Base-by-base conservation (phyloP, 768 basidiomycete species). In the Suillus occidentalis region DNA sequence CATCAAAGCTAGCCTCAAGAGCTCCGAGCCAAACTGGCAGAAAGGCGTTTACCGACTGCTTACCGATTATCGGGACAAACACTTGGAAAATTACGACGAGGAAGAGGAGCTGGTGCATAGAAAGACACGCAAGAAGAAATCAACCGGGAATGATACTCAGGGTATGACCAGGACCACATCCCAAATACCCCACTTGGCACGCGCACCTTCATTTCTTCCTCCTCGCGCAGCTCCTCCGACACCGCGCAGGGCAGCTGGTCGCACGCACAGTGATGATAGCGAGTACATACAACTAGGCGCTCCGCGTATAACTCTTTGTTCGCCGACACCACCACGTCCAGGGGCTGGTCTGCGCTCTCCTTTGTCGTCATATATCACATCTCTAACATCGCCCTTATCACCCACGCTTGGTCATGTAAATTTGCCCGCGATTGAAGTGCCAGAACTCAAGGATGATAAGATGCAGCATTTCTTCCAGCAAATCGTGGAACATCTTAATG, bases 11-110 rank as follows among this genome's bases (percentile, higher is more conserved):
- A 88, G 85, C 61, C 80, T 99, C 70, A 82, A 78, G 72, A 88
- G 83, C 70, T 71, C 79, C 60, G 86, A 89, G 63, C 87, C 87
- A 60, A 96, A 91, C 36, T 96, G 94, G 92, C 94, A 99, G 75
- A 98, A 99, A 78, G 94, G 93, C 0, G 92, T 99, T 57, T 99
- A 99, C 76, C 89, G 92, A 72, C 79, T 98, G 6, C 83, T 99
- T n/a, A 82, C 90, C 62, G 87, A 87, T 67, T 98, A 97, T 77
- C 87, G 95, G 52, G 84, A 85, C 59, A 86, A 84, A 68, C 87
- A 89, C 63, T 74, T 93, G 50, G 89, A 92, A 71, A 84, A 88
- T 67, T 91, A 86, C 73, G 87, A 90, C 63, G 89, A 90, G 63
- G 89, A 90, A 58, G 87, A 91, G 64, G 83, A 86, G 63, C 66